These are phyloP conservation scores for Vitis rotundifolia DNA, from an alignment of 164 flowering plant species.

Conservation along the genomic window DNA sequence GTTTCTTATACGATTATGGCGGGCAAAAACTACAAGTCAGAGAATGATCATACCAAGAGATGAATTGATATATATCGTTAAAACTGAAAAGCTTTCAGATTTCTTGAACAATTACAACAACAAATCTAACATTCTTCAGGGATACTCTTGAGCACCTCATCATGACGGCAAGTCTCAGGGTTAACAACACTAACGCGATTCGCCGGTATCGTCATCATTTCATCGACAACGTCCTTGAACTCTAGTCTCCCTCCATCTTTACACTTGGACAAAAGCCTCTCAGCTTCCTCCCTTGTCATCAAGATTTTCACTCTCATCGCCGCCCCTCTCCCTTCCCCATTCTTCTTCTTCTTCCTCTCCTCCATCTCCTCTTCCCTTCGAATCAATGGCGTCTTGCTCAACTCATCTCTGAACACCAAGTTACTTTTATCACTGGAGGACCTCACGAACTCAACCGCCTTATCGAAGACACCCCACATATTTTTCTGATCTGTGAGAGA, in stretches of 20 bases:
- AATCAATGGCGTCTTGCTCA: constrained; percentile 9
- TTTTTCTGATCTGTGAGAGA: too few relatives aligned
- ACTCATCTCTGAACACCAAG: constrained; percentile 12
- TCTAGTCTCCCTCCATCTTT: constrained; percentile 26
- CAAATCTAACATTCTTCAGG: constrained; percentile 10
- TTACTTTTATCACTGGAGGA: too few relatives aligned
- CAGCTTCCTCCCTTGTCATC: constrained; percentile 33
- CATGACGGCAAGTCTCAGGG: neutral
- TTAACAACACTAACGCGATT: constrained; percentile 12
- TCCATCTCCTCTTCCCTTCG: neutral
- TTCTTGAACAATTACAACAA: too few relatives aligned
- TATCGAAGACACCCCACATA: too few relatives aligned
- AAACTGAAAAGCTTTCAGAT: too few relatives aligned
- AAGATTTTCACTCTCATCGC: constrained; percentile 25
- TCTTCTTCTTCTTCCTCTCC: neutral
- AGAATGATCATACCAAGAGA: too few relatives aligned
- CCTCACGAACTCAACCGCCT: too few relatives aligned
- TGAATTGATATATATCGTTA: too few relatives aligned
- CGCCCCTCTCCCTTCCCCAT: neutral
- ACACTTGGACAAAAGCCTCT: constrained; percentile 22
- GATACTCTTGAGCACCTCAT: constrained; percentile 9
- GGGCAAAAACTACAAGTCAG: too few relatives aligned
- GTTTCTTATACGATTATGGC: too few relatives aligned
- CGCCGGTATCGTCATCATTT: constrained; percentile 17
- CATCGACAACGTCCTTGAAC: constrained; percentile 22